phyloP scores from a whole-genome alignment of 1,284 basidiomycete genomes.

The Butyriboletus appendiculatus region DNA sequence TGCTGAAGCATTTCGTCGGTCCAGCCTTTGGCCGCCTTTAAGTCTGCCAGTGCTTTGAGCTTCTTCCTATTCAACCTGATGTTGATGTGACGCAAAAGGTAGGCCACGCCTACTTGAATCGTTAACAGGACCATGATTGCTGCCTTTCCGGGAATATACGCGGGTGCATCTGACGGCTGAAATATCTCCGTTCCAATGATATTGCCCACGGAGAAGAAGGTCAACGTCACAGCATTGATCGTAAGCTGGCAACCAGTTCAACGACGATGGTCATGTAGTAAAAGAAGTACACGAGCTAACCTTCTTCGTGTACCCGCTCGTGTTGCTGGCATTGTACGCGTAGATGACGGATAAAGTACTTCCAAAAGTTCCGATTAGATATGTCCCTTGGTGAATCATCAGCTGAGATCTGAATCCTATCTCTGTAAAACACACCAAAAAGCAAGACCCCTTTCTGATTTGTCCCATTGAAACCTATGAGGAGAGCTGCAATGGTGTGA shows the following conservation, averaged over 20 bases:
- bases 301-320: conserved; percentile 67
- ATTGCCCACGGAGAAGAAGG: conserved; percentile 58
- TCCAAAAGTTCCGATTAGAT: conserved; percentile 46
- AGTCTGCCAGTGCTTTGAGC: conserved; percentile 40
- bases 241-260: conserved; percentile 32
- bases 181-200: conserved; percentile 65
- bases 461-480: no score
- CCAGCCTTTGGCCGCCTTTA: conserved; percentile 54
- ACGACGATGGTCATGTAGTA: neutral
- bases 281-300: conserved; percentile 16
- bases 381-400: no score
- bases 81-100: conserved; percentile 57
- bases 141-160: conserved; percentile 63
- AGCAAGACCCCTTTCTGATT: no score
- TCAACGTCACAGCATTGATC: conserved; percentile 61
- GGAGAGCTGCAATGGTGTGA: no score
- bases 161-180: conserved; percentile 61
- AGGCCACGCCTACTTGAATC: conserved; percentile 50
- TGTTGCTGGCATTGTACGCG: conserved; percentile 67
- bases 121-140: conserved; percentile 61
- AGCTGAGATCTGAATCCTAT: neutral
- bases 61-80: conserved; percentile 57
- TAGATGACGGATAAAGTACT: conserved; percentile 60
- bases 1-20: conserved; percentile 54
- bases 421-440: neutral